phyloP scores from a whole-genome alignment of 352 stramenopile genomes.

The Phytophthora hibernalis region DNA sequence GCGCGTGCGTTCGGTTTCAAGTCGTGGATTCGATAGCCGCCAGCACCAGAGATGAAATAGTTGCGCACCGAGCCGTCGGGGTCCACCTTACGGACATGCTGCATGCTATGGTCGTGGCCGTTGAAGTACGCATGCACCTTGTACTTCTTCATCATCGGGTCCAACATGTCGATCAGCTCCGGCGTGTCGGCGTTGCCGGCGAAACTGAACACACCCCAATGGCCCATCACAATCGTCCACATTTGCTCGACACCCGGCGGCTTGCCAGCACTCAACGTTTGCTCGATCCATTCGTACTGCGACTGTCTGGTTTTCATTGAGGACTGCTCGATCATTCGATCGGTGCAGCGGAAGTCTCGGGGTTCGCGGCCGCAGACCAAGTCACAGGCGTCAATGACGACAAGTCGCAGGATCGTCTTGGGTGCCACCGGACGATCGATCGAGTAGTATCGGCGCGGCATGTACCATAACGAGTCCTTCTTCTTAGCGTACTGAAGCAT shows the following conservation, averaged over 20 bases:
- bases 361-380: conserved; percentile 85
- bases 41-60: conserved; percentile 85
- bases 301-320: conserved; percentile 57
- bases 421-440: conserved; percentile 79
- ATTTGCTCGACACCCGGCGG: conserved; percentile 74
- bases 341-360: conserved; percentile 78
- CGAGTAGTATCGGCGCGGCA: conserved; percentile 82
- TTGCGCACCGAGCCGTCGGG: conserved; percentile 55
- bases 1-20: conserved; percentile 71
- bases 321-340: conserved; percentile 81
- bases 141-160: conserved; percentile 83
- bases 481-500: conserved; percentile 83
- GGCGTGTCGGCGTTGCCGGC: conserved; percentile 82
- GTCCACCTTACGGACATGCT: conserved; percentile 75
- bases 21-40: conserved; percentile 73
- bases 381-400: conserved; percentile 84
- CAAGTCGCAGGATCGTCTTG: conserved; percentile 81
- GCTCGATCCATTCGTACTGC: conserved; percentile 86
- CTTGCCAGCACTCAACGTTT: conserved; percentile 62
- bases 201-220: conserved; percentile 89
- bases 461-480: conserved; percentile 80
- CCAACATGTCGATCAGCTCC: conserved; percentile 75
- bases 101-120: conserved; percentile 86
- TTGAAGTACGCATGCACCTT: conserved; percentile 90
- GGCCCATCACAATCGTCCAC: conserved; percentile 87